Conservation (phyloP, 805 yeast species). For the Saccharomycopsis selenospora region DNA sequence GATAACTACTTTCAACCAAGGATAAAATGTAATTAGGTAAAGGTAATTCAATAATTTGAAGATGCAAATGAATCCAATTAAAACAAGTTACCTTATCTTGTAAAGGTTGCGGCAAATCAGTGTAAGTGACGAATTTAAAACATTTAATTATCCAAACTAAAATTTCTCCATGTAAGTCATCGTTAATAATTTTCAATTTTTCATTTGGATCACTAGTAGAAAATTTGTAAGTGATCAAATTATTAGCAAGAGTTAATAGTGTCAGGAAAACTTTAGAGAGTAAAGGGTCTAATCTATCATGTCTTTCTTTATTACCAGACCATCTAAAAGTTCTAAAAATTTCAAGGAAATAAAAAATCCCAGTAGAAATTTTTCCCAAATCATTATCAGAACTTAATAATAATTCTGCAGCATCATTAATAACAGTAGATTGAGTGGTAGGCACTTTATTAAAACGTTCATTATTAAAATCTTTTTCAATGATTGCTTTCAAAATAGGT, state of each 20-base stretch:
- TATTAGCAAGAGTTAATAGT: conserved; percentile 57
- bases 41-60: conserved; percentile 51
- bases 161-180: conserved; percentile 55
- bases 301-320: conserved; percentile 50
- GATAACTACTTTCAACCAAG: conserved; percentile 25
- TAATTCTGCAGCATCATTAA: conserved; percentile 39
- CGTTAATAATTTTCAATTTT: conserved; percentile 27
- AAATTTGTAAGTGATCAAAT: conserved; percentile 30
- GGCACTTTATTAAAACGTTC: conserved; percentile 21
- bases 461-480: conserved; percentile 34
- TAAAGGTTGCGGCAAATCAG: conserved; percentile 61
- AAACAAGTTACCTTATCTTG: conserved; percentile 45
- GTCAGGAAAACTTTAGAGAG: conserved; percentile 55
- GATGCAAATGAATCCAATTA: conserved; percentile 75
- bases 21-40: conserved; percentile 48
- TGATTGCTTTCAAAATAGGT: conserved; percentile 47
- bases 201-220: conserved; percentile 24
- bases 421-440: conserved; percentile 46
- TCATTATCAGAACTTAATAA: conserved; percentile 35
- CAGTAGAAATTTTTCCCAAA: conserved; percentile 43
- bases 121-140: conserved; percentile 69
- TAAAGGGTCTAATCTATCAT: conserved; percentile 44
- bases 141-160: conserved; percentile 65
- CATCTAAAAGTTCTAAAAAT: conserved; percentile 67
- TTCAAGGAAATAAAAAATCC: conserved; percentile 63